phyloP scores from a whole-genome alignment of 2,329 filamentous ascomycete species.

The Monosporascus sp. region DNA sequence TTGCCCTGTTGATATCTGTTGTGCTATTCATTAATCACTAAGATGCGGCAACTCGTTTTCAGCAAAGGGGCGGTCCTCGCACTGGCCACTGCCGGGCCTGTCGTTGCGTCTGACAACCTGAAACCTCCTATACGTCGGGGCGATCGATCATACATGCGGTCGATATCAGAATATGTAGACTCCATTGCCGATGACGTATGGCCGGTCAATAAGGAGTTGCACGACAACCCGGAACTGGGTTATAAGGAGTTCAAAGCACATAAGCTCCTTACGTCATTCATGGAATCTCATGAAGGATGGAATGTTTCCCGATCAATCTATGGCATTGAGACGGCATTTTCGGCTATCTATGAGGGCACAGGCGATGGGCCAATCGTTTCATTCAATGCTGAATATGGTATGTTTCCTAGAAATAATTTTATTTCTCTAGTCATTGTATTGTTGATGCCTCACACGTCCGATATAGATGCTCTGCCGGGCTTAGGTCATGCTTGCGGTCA shows the following conservation, averaged over 20 bases:
- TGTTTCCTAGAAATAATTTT: not conserved
- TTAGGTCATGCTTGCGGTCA: constrained; percentile 35
- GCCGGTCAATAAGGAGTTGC: constrained; percentile 35
- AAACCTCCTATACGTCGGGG: not conserved
- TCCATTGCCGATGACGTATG: constrained; percentile 18
- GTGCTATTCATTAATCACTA: not conserved
- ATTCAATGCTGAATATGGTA: constrained; percentile 36
- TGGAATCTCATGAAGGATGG: constrained; percentile 31
- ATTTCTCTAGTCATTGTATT: not conserved
- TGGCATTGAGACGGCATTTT: constrained; percentile 37
- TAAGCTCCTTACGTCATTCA: constrained; percentile 31
- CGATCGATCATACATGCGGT: not conserved
- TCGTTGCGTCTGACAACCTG: not conserved
- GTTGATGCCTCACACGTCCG: not conserved
- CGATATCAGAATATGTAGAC: not conserved
- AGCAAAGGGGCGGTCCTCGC: not conserved
- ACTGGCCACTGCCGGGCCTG: not conserved
- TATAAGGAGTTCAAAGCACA: constrained; percentile 39
- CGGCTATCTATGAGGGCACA: constrained; percentile 33
- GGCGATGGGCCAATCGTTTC: constrained; percentile 32
- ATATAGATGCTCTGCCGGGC: constrained; percentile 28
- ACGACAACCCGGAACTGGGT: constrained; percentile 38
- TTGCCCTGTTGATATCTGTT: too few species aligned
- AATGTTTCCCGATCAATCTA: constrained; percentile 34
- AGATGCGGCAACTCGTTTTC: not conserved